Evolutionary conservation across 1,284 basidiomycete species (phyloP).

Genomic region (Rhodotorula sp.): DNA sequence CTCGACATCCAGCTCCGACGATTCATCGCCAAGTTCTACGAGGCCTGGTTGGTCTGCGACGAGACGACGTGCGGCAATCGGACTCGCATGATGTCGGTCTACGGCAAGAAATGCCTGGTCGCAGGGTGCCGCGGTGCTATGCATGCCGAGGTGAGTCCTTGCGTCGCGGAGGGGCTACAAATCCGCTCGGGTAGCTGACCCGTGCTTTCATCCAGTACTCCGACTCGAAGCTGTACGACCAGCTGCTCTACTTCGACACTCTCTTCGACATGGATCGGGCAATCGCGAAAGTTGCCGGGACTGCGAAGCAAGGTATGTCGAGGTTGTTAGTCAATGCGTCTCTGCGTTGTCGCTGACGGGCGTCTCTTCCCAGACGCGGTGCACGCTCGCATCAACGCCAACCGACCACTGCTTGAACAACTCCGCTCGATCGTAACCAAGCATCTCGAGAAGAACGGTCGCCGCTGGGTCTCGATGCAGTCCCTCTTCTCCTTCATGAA

Average conservation of each 20-base stretch:
- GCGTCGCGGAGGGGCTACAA: background rate
- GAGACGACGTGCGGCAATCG: slow-evolving; percentile 78
- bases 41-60: slow-evolving; percentile 83
- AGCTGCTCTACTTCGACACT: slow-evolving; percentile 74
- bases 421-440: slow-evolving; percentile 66
- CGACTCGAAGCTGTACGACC: slow-evolving; percentile 78
- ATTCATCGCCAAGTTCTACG: slow-evolving; percentile 79
- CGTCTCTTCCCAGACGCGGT: slow-evolving; percentile 55
- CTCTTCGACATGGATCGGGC: slow-evolving; percentile 75
- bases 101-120: slow-evolving; percentile 74
- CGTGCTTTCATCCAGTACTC: slow-evolving; percentile 63
- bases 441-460: slow-evolving; percentile 77
- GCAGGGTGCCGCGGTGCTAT: slow-evolving; percentile 67
- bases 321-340: background rate
- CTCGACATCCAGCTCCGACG: slow-evolving; percentile 80
- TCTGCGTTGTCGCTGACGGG: background rate
- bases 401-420: slow-evolving; percentile 57
- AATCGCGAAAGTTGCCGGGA: slow-evolving; percentile 56
- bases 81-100: slow-evolving; percentile 89
- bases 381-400: slow-evolving; percentile 56
- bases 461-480: slow-evolving; percentile 79
- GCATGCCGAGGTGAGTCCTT: slow-evolving; percentile 65
- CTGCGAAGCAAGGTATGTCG: slow-evolving; percentile 57
- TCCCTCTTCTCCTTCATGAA: slow-evolving; percentile 66
- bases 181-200: background rate